These are phyloP conservation scores for Collybia sordida DNA, from an alignment of 768 basidiomycete genomes.

Conservation along the genomic window DNA sequence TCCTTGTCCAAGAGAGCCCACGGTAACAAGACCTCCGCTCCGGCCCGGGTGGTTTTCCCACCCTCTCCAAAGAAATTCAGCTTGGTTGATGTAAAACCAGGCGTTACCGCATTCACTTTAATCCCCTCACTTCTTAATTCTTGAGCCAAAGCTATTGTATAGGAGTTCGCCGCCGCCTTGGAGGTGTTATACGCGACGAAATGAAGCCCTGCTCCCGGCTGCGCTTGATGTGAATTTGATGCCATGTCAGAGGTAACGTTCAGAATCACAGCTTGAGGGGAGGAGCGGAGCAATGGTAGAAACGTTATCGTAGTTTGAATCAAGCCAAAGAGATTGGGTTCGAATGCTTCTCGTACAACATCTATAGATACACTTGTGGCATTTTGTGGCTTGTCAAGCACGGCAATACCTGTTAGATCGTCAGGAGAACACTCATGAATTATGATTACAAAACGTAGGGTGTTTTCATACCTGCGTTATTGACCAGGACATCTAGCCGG, in stretches of 20 bases:
- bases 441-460: background rate
- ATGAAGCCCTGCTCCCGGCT: conserved; percentile 26
- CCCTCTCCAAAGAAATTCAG: conserved; percentile 36
- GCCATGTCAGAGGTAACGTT: conserved; percentile 46
- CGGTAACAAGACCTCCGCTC: conserved; percentile 34
- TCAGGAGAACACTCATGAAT: background rate
- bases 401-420: conserved; percentile 22
- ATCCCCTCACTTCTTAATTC: conserved; percentile 55
- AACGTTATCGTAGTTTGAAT: conserved; percentile 42
- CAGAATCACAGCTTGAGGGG: conserved; percentile 35
- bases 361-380: conserved; percentile 31
- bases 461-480: conserved; percentile 37
- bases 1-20: conserved; percentile 39
- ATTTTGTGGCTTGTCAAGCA: conserved; percentile 30
- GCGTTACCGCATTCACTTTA: conserved; percentile 62
- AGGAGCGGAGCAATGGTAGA: conserved; percentile 37
- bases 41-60: conserved; percentile 34
- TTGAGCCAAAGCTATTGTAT: conserved; percentile 60
- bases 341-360: conserved; percentile 33
- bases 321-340: conserved; percentile 43
- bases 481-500: conserved; percentile 43
- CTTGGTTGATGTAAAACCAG: conserved; percentile 53
- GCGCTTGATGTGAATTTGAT: conserved; percentile 37
- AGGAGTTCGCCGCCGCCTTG: conserved; percentile 67
- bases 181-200: conserved; percentile 61